Evolutionary conservation across 345 rosid genomes (phyloP).

Genomic region (Eutrema japonicum): DNA sequence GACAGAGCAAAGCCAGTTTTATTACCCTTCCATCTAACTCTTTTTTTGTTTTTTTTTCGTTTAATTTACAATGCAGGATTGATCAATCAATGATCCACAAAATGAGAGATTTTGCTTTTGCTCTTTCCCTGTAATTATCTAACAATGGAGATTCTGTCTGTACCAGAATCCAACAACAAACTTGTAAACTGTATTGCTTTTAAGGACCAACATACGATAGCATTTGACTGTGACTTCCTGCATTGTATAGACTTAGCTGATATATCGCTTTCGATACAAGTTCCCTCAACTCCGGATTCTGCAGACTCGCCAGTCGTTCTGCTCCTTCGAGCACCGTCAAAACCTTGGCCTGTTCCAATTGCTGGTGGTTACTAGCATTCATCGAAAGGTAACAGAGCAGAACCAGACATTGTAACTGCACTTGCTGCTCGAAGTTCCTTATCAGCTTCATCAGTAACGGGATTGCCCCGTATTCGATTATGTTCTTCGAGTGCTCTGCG

Average conservation of each 20-base stretch:
- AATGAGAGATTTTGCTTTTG: slow-evolving; percentile 14
- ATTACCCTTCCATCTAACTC: slow-evolving; percentile 13
- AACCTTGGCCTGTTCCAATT: slow-evolving; percentile 71
- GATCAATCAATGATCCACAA: slow-evolving; percentile 22
- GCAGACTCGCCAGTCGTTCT: slow-evolving; percentile 56
- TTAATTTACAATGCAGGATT: slow-evolving; percentile 35
- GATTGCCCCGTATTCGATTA: slow-evolving; percentile 63
- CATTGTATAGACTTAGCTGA: slow-evolving; percentile 69
- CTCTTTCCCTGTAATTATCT: slow-evolving; percentile 21
- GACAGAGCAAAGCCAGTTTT: slow-evolving; percentile 34
- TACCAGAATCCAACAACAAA: slow-evolving; percentile 27
- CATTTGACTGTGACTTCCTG: slow-evolving; percentile 61
- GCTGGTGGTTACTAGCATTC: slow-evolving; percentile 62
- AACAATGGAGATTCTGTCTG: slow-evolving; percentile 23
- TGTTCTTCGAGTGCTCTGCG: slow-evolving; percentile 66
- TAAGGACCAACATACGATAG: slow-evolving; percentile 44
- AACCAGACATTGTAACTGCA: slow-evolving; percentile 60
- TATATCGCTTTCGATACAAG: slow-evolving; percentile 60
- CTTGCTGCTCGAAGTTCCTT: slow-evolving; percentile 55
- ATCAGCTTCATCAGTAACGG: slow-evolving; percentile 66
- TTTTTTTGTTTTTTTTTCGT: not conserved
- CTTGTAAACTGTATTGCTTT: slow-evolving; percentile 10
- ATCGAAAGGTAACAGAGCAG: slow-evolving; percentile 80
- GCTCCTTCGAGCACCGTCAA: slow-evolving; percentile 83
- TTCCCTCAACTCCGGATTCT: slow-evolving; percentile 70